A percentile compares a stretch with the other conserved stretches of the same genome.
phyloP scores from a whole-genome alignment of 78 protist species.

The Dictyostelium firmibasis region DNA sequence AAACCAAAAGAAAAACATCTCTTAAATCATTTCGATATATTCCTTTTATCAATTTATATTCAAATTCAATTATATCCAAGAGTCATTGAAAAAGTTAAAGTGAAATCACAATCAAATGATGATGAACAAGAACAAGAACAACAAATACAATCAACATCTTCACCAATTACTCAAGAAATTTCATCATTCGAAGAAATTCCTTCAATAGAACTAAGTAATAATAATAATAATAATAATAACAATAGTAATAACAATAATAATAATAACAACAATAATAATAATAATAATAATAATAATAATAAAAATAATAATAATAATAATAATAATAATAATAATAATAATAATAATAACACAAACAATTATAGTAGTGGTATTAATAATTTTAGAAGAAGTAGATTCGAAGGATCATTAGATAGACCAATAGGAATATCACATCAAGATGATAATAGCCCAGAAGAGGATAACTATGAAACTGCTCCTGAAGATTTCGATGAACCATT shows the following conservation, averaged over 20 bases:
- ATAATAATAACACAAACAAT: background rate
- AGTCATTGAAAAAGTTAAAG: constrained; percentile 18
- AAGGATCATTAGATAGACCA: background rate
- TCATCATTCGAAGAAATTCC: constrained; percentile 48
- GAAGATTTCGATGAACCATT: constrained; percentile 67
- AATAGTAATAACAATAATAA: background rate
- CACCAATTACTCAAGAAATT: constrained; percentile 22
- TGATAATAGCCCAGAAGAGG: constrained; percentile 53
- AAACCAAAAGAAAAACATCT: constrained; percentile 16
- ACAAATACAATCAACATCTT: background rate
- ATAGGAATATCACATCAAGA: background rate
- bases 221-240: background rate
- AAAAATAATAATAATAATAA: background rate
- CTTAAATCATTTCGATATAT: constrained; percentile 41
- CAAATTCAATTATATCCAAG: constrained; percentile 71
- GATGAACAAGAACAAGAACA: background rate
- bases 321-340: background rate
- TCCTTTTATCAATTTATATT: constrained; percentile 43
- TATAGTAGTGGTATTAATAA: too few relatives aligned
- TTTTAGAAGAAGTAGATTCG: background rate
- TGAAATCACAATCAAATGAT: background rate
- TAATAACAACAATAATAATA: background rate
- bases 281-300: background rate
- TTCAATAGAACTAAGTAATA: background rate
- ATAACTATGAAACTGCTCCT: constrained; percentile 56